Base-by-base conservation (phyloP, 768 basidiomycete species). In the Leccinum longicurvipes region DNA sequence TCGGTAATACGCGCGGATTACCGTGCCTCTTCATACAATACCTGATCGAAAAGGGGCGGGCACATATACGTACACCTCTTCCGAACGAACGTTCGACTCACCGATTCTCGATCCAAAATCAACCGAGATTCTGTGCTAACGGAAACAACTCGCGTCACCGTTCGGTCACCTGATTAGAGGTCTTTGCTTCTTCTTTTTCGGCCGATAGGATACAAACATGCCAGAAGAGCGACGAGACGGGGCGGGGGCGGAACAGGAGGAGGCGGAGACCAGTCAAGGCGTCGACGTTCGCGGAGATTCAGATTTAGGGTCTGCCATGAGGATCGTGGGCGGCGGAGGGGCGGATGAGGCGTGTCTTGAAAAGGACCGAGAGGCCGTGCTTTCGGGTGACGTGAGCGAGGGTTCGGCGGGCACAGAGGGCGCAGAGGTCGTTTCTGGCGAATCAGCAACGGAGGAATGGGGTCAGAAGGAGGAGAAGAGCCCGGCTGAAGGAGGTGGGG, bases 291-390 rank as follows among this genome's bases (percentile, higher is more conserved):
- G 51, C 67, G 67, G 67, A 60, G 58, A 68, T 69, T 51, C 54
- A 39, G 57, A 50, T 49, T 51, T 60, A 57, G 63, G 57, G 57
- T 57, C 41, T 36, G 25, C 58, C 67, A 63, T 59, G 67, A 63
- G 67, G 67, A 46, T 59, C 63, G 52, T 58, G 65, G 68, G 39
- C 56, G 53, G 55, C 29, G 52, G 46, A 45, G 63, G 65, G 57
- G 57, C 50, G 67, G 65, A 55, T 46, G 56, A 41, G 55, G 67
- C 67, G 57, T 68, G 67, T 50, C 50, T 7, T 50, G 60, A 61
- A 48, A 54, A 50, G 34, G 51, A 36, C 55, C 62, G 59, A 42
- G 29, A 52, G 54, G 64, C 66, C 53, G 57, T 63, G 51, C 25
- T n/a, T 55, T 56, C 62, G 59, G 67, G 60, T 63, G 67, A 61